Evolutionary conservation across 805 yeast species (phyloP).

Genomic region (Ogataea nonfermentans): DNA sequence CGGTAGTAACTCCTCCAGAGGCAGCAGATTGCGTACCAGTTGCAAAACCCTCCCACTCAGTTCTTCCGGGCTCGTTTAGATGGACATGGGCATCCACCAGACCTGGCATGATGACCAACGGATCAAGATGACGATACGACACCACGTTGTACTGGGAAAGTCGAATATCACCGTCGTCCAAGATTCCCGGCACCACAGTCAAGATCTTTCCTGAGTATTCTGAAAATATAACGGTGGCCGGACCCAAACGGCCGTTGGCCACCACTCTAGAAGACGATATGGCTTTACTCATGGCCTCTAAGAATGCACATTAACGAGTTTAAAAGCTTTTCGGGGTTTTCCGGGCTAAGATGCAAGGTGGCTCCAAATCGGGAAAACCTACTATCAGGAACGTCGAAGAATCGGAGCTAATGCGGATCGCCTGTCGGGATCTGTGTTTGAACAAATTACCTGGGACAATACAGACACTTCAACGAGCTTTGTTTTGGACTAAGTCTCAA

Average conservation of each 20-base stretch:
- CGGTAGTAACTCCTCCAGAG: slow-evolving; percentile 94
- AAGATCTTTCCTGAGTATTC: slow-evolving; percentile 56
- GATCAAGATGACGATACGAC: slow-evolving; percentile 55
- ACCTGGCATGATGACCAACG: slow-evolving; percentile 77
- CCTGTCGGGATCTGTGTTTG: too few relatives aligned
- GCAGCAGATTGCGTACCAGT: slow-evolving; percentile 95
- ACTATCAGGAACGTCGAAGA: slow-evolving; percentile 3
- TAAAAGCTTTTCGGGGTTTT: slow-evolving; percentile 7
- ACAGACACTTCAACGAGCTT: too few relatives aligned
- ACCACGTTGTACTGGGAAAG: slow-evolving; percentile 41
- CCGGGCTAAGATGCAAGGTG: slow-evolving; percentile 8
- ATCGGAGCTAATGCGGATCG: too few relatives aligned
- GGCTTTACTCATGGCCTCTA: slow-evolving; percentile 53
- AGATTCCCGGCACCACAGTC: slow-evolving; percentile 42
- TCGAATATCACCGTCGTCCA: slow-evolving; percentile 39
- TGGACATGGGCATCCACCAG: slow-evolving; percentile 93
- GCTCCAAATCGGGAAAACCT: slow-evolving; percentile 4
- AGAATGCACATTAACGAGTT: neutral
- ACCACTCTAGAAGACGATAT: slow-evolving; percentile 60
- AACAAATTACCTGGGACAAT: too few relatives aligned
- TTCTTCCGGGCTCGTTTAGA: slow-evolving; percentile 94
- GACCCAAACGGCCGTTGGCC: slow-evolving; percentile 41
- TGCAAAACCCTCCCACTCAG: slow-evolving; percentile 98
- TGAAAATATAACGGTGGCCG: slow-evolving; percentile 69
- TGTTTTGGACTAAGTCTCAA: too few relatives aligned